phyloP scores from a whole-genome alignment of 2,329 filamentous ascomycete species.

The Knoxdaviesia capensis region DNA sequence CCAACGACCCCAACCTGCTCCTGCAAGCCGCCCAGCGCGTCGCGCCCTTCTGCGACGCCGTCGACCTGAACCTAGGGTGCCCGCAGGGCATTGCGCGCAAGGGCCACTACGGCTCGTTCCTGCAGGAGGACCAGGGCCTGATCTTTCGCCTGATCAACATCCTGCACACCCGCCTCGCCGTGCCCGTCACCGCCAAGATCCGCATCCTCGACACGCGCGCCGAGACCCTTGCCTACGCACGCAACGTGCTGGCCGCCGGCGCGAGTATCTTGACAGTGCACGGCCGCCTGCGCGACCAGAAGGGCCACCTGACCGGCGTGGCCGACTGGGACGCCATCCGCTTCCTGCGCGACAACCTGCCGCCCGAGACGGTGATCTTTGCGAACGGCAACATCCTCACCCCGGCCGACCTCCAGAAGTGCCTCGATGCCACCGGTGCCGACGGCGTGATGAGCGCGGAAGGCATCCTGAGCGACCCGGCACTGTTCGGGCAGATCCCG shows the following conservation, averaged over 20 bases:
- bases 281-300: slow-evolving; percentile 74
- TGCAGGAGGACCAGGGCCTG: slow-evolving; percentile 80
- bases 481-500: slow-evolving; percentile 38
- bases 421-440: slow-evolving; percentile 65
- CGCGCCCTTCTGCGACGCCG: slow-evolving; percentile 77
- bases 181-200: slow-evolving; percentile 92
- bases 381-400: slow-evolving; percentile 90
- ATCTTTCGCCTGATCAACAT: slow-evolving; percentile 67
- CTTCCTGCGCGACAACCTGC: slow-evolving; percentile 65
- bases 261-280: slow-evolving; percentile 90
- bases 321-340: slow-evolving; percentile 81
- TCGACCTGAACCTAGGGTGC: slow-evolving; percentile 89
- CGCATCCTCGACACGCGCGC: slow-evolving; percentile 73
- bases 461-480: slow-evolving; percentile 81
- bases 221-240: slow-evolving; percentile 72
- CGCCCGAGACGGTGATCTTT: slow-evolving; percentile 77
- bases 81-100: slow-evolving; percentile 86
- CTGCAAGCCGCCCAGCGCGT: slow-evolving; percentile 61
- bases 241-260: slow-evolving; percentile 68
- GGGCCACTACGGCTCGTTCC: slow-evolving; percentile 81
- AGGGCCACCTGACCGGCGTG: slow-evolving; percentile 83
- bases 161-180: slow-evolving; percentile 55
- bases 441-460: slow-evolving; percentile 95
- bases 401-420: slow-evolving; percentile 55
- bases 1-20: slow-evolving; percentile 64